Evolutionary conservation across 2,329 filamentous ascomycete species (phyloP).

Genomic region (Ustulina deusta): DNA sequence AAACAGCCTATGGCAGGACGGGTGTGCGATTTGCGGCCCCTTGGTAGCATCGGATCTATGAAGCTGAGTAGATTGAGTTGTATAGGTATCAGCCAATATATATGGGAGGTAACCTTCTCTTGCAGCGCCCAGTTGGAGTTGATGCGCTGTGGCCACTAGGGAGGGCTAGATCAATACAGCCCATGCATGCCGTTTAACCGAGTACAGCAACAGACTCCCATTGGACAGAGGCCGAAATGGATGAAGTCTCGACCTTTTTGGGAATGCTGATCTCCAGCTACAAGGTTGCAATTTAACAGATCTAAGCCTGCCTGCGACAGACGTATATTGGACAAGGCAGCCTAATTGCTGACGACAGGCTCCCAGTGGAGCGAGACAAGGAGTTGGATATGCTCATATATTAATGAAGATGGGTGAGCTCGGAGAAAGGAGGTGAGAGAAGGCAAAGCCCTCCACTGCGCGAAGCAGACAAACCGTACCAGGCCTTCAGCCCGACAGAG

Average conservation of each 20-base stretch:
- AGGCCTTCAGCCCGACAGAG: too few relatives aligned
- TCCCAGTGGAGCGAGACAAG: not conserved
- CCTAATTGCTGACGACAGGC: not conserved
- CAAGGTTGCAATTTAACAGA: constrained; percentile 31
- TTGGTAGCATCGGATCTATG: constrained; percentile 14
- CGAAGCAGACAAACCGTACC: constrained; percentile 6
- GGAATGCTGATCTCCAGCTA: constrained; percentile 35
- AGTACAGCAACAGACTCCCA: constrained; percentile 15
- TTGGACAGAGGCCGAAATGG: constrained; percentile 25
- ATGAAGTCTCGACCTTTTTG: constrained; percentile 25
- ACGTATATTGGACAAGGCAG: constrained; percentile 28
- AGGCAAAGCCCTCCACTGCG: constrained; percentile 6
- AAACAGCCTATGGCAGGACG: constrained; percentile 28
- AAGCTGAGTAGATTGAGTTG: constrained; percentile 33
- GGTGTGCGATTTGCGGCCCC: constrained; percentile 12
- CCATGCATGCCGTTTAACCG: constrained; percentile 37
- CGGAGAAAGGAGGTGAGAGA: not conserved
- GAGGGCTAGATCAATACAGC: constrained; percentile 34
- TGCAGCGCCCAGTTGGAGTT: constrained; percentile 25
- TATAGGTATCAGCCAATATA: constrained; percentile 22
- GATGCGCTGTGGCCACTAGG: constrained; percentile 22
- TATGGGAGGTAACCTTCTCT: constrained; percentile 21
- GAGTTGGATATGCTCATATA: constrained; percentile 3
- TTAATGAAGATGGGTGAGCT: not conserved
- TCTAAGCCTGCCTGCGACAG: constrained; percentile 31